A percentile compares a stretch with the other conserved stretches of the same genome.
These are phyloP conservation scores for Saturnispora bothae DNA, from an alignment of 805 yeast species.

Conservation along the genomic window DNA sequence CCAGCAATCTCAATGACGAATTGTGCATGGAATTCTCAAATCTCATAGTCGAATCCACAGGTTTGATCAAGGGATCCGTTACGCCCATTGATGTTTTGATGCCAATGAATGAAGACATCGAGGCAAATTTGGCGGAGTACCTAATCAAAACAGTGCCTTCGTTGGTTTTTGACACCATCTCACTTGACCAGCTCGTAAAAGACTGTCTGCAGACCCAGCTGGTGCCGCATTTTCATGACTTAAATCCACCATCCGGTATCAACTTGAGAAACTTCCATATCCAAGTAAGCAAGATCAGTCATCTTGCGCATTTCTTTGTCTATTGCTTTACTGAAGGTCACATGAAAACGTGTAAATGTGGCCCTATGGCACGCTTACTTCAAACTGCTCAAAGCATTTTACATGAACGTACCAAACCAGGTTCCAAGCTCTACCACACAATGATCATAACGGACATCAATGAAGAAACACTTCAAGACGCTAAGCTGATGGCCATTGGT, in stretches of 20 bases:
- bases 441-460: slow-evolving; percentile 19
- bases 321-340: slow-evolving; percentile 46
- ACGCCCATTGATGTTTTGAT: slow-evolving; percentile 43
- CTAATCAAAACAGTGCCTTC: slow-evolving; percentile 21
- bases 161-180: slow-evolving; percentile 15
- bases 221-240: slow-evolving; percentile 43
- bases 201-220: slow-evolving; percentile 36
- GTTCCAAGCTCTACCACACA: slow-evolving; percentile 20
- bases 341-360: slow-evolving; percentile 28
- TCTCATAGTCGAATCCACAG: slow-evolving; percentile 30
- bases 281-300: slow-evolving; percentile 72
- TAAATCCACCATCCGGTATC: slow-evolving; percentile 65
- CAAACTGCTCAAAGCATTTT: slow-evolving; percentile 33
- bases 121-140: slow-evolving; percentile 21
- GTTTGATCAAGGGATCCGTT: slow-evolving; percentile 44
- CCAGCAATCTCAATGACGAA: slow-evolving; percentile 22
- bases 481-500: slow-evolving; percentile 23
- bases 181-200: slow-evolving; percentile 24
- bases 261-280: slow-evolving; percentile 76
- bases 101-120: slow-evolving; percentile 29
- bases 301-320: slow-evolving; percentile 65
- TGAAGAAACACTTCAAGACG: slow-evolving; percentile 12
- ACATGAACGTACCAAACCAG: slow-evolving; percentile 18
- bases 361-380: slow-evolving; percentile 30
- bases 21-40: slow-evolving; percentile 22